phyloP scores from a whole-genome alignment of 371 early-diverging fungal species.

The Synchytrium microbalum region DNA sequence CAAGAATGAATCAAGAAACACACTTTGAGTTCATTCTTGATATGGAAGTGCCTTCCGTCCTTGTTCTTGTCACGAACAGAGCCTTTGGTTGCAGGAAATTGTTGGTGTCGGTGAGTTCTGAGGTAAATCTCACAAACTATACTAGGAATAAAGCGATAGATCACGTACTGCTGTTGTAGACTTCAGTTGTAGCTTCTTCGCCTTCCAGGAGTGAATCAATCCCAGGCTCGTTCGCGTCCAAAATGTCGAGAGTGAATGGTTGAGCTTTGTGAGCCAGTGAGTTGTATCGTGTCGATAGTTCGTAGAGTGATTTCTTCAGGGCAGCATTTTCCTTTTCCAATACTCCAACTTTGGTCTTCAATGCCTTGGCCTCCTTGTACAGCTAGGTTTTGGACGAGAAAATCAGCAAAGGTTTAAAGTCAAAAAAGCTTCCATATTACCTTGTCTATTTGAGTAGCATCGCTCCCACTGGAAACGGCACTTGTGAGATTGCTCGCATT shows the following conservation, averaged over 20 bases:
- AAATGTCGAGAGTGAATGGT: constrained; percentile 23
- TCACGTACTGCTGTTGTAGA: too few species aligned
- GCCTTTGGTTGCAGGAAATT: too few species aligned
- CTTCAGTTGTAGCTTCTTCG: not conserved
- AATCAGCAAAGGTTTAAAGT: too few species aligned
- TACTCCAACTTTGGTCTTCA: constrained; percentile 68
- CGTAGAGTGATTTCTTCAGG: constrained; percentile 76
- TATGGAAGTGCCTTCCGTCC: constrained; percentile 37
- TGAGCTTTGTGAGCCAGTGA: constrained; percentile 40
- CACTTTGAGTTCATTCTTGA: constrained; percentile 52
- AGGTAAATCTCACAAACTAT: too few species aligned
- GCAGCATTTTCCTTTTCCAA: constrained; percentile 74
- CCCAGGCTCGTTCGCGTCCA: constrained; percentile 14
- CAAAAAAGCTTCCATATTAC: too few species aligned
- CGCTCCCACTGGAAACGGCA: too few species aligned
- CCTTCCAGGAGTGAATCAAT: constrained; percentile 18
- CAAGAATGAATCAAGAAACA: not conserved
- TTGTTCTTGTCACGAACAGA: constrained; percentile 11
- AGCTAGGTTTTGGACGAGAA: too few species aligned
- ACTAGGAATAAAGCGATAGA: too few species aligned
- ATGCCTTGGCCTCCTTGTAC: constrained; percentile 63
- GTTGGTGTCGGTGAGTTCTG: too few species aligned
- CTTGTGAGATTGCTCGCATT: too few species aligned
- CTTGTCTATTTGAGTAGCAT: too few species aligned
- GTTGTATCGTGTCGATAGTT: constrained; percentile 66